Conservation (phyloP, 345 rosid genomes). For the Anacardium occidentale region DNA sequence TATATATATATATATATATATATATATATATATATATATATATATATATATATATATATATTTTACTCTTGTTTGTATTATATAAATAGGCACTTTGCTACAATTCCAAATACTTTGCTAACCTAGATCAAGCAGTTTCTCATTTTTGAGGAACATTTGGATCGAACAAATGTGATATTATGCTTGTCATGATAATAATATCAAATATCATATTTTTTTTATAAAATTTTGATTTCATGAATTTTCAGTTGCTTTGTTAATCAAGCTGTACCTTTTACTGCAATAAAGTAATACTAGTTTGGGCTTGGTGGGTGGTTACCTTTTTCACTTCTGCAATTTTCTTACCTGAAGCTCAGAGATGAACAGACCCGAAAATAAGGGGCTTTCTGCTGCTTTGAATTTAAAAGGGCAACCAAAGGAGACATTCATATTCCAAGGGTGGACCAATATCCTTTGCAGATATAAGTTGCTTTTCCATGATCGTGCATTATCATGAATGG, state of each 20-base stretch:
- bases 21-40: too few species aligned
- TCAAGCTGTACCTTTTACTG: conserved; percentile 5
- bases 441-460: conserved; percentile 89
- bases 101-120: background rate
- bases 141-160: background rate
- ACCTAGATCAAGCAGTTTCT: background rate
- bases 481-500: background rate
- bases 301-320: conserved; percentile 1
- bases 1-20: too few species aligned
- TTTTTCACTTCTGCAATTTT: conserved; percentile 22
- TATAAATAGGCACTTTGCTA: too few species aligned
- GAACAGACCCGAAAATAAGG: conserved; percentile 80
- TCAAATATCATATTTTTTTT: background rate
- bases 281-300: background rate
- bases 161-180: background rate
- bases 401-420: conserved; percentile 62
- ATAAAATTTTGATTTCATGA: background rate
- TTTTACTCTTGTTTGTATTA: too few species aligned
- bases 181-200: background rate
- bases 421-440: conserved; percentile 78
- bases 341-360: conserved; percentile 85
- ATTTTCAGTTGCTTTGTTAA: conserved; percentile 1
- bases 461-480: conserved; percentile 28
- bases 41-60: too few species aligned
- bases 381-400: conserved; percentile 62